Evolutionary conservation across 2,329 filamentous ascomycete genomes (phyloP).

Genomic region (Aspergillus ruber): DNA sequence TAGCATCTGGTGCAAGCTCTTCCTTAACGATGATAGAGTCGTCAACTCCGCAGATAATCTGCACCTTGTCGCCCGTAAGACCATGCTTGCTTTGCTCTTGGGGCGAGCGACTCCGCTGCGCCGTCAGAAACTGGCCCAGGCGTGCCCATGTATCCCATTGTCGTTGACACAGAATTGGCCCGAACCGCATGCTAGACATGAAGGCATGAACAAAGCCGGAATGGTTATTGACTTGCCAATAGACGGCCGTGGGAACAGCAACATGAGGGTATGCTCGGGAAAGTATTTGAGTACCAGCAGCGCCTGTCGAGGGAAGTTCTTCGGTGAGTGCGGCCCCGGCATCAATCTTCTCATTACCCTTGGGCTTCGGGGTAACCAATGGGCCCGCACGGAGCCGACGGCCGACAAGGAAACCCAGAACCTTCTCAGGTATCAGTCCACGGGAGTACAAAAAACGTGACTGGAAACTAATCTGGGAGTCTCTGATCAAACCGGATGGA

Average conservation of each 20-base stretch:
- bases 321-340: conserved; percentile 37
- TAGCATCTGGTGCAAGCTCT: conserved; percentile 59
- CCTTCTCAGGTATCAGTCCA: conserved; percentile 53
- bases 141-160: conserved; percentile 54
- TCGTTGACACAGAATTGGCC: conserved; percentile 59
- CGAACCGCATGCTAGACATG: conserved; percentile 62
- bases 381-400: conserved; percentile 44
- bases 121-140: conserved; percentile 47
- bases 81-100: conserved; percentile 23
- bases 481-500: conserved; percentile 69
- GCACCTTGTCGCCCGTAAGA: conserved; percentile 45
- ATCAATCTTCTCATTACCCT: conserved; percentile 27
- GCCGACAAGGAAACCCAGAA: conserved; percentile 49
- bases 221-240: conserved; percentile 64
- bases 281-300: conserved; percentile 41
- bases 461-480: conserved; percentile 53
- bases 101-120: conserved; percentile 28
- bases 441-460: conserved; percentile 58
- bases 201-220: conserved; percentile 64
- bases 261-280: conserved; percentile 47
- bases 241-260: conserved; percentile 57
- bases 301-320: conserved; percentile 30
- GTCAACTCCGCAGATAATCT: conserved; percentile 59
- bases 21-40: conserved; percentile 63
- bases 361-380: conserved; percentile 26